Conservation (phyloP, 2,329 filamentous ascomycete species). For the Hymenoscyphus albidus region DNA sequence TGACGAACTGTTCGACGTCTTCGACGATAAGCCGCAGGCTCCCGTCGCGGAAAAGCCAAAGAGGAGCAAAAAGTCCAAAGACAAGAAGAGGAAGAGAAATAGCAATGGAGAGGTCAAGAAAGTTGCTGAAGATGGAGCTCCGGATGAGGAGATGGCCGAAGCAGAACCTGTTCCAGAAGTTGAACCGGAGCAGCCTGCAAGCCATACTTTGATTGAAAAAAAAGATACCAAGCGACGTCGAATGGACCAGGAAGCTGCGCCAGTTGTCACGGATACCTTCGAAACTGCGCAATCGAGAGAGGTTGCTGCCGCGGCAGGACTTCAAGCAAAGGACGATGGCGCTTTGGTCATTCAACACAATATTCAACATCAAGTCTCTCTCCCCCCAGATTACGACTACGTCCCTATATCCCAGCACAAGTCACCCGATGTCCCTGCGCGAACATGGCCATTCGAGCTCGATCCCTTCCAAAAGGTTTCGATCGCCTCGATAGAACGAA, state of each 20-base stretch:
- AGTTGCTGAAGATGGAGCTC: constrained; percentile 52
- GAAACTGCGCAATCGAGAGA: constrained; percentile 93
- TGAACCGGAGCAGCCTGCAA: constrained; percentile 35
- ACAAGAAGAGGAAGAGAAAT: constrained; percentile 73
- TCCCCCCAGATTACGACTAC: constrained; percentile 92
- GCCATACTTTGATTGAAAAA: constrained; percentile 43
- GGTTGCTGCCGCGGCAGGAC: constrained; percentile 57
- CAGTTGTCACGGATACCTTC: constrained; percentile 88
- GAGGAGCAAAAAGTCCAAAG: constrained; percentile 36
- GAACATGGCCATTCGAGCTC: constrained; percentile 81
- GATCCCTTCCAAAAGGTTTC: constrained; percentile 97
- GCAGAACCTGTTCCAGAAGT: constrained; percentile 21
- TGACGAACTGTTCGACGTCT: constrained; percentile 79
- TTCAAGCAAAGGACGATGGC: constrained; percentile 33
- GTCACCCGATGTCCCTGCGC: constrained; percentile 79
- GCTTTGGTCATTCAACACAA: constrained; percentile 90
- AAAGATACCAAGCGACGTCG: constrained; percentile 60
- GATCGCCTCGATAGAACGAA: constrained; percentile 89
- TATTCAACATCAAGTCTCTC: constrained; percentile 94
- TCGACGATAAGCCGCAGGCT: constrained; percentile 62
- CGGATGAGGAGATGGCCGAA: constrained; percentile 60
- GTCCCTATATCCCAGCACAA: constrained; percentile 93
- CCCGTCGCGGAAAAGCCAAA: constrained; percentile 34
- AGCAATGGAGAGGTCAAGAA: constrained; percentile 73
- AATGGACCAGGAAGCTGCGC: constrained; percentile 62